phyloP scores from a whole-genome alignment of 2,329 filamentous ascomycete species.

The Colletotrichum euphorbiae region DNA sequence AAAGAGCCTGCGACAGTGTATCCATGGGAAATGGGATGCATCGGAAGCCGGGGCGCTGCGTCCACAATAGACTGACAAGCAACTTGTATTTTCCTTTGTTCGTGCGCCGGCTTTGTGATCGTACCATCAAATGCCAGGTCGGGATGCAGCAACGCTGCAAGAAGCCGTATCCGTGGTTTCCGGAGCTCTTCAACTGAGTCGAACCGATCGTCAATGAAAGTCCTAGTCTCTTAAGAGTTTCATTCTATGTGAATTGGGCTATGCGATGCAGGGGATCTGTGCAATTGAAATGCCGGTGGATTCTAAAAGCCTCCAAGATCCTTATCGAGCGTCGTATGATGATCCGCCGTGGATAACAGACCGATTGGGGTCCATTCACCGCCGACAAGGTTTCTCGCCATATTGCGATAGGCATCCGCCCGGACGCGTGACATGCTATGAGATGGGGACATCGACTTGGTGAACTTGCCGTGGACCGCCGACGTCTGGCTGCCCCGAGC shows the following conservation, averaged over 20 bases:
- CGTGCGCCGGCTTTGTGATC: not conserved
- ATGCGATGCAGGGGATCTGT: not conserved
- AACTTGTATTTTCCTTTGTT: not conserved
- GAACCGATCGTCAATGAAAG: slow-evolving; percentile 14
- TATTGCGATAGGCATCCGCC: slow-evolving; percentile 50
- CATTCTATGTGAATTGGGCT: not conserved
- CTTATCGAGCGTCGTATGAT: slow-evolving; percentile 48
- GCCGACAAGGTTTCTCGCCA: slow-evolving; percentile 45
- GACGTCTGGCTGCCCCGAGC: not conserved
- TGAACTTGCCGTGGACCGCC: not conserved
- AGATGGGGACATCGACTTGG: not conserved
- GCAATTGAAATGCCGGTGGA: not conserved
- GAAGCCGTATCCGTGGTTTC: not conserved
- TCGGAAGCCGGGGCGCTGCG: slow-evolving; percentile 44
- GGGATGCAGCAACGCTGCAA: not conserved
- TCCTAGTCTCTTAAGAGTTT: not conserved
- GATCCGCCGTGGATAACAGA: slow-evolving; percentile 50
- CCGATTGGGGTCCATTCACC: slow-evolving; percentile 48
- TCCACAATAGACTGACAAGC: slow-evolving; percentile 39
- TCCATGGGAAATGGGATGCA: slow-evolving; percentile 42
- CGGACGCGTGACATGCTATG: slow-evolving; percentile 43
- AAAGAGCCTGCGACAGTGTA: slow-evolving; percentile 44
- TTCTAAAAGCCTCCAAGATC: slow-evolving; percentile 46
- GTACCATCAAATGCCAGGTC: not conserved
- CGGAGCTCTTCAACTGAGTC: slow-evolving; percentile 2